Percentiles rank a stretch among this genome's conserved stretches.
These are phyloP conservation scores for Salvia splendens DNA, from an alignment of 257 asterid species.

Conservation along the genomic window DNA sequence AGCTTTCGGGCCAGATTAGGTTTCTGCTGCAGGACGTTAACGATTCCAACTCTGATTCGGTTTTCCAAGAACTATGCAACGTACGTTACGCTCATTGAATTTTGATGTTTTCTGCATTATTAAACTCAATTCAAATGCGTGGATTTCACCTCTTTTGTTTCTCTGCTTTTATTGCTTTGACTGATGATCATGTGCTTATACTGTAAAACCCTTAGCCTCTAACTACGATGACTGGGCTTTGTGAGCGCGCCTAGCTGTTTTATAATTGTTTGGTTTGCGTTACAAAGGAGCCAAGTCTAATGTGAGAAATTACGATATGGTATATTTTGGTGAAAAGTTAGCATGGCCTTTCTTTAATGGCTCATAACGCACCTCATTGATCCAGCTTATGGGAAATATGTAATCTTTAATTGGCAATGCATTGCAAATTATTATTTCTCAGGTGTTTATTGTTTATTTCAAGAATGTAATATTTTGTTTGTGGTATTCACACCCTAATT, in stretches of 20 bases:
- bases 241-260: background rate
- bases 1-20: slow-evolving; percentile 64
- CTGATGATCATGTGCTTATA: slow-evolving; percentile 22
- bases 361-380: no score
- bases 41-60: slow-evolving; percentile 75
- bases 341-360: no score
- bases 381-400: no score
- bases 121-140: background rate
- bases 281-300: no score
- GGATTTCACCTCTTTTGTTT: background rate
- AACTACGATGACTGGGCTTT: slow-evolving; percentile 7
- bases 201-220: slow-evolving; percentile 27
- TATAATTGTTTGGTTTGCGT: slow-evolving; percentile 18
- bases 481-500: background rate
- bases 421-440: background rate
- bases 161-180: background rate
- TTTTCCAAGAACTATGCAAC: slow-evolving; percentile 72
- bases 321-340: no score
- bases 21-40: slow-evolving; percentile 66
- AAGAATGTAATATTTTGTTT: background rate
- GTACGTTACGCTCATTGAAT: slow-evolving; percentile 35
- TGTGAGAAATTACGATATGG: no score
- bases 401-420: background rate
- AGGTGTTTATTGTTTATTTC: background rate
- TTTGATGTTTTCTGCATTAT: background rate